Conservation (phyloP, 2,329 filamentous ascomycete species). For the Lachnellula subtilissima region DNA sequence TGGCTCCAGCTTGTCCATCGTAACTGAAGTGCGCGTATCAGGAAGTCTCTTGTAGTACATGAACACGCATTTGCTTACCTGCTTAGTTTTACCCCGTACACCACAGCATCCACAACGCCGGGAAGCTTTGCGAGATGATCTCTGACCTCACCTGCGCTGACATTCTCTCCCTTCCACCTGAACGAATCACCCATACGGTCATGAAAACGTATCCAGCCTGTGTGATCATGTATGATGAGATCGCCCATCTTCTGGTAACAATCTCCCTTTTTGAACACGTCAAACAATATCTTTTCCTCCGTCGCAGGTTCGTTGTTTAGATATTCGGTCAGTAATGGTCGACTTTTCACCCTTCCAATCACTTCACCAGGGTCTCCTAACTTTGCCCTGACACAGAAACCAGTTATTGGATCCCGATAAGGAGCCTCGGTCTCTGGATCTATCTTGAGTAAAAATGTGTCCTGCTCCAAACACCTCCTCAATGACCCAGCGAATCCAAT, state of each 20-base stretch:
- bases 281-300: conserved; percentile 38
- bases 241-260: conserved; percentile 42
- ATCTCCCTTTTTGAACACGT: conserved; percentile 43
- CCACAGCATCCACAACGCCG: conserved; percentile 39
- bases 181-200: conserved; percentile 50
- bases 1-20: conserved; percentile 44
- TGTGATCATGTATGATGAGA: conserved; percentile 36
- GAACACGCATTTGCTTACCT: conserved; percentile 28
- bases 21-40: conserved; percentile 32
- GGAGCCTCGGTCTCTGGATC: conserved; percentile 36
- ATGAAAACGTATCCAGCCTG: conserved; percentile 42
- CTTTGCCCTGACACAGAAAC: conserved; percentile 36
- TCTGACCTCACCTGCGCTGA: conserved; percentile 41
- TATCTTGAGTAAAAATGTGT: conserved; percentile 37
- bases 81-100: conserved; percentile 39
- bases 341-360: conserved; percentile 39
- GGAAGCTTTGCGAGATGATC: conserved; percentile 39
- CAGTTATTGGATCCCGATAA: conserved; percentile 39
- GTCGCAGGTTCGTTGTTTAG: conserved; percentile 38
- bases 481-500: conserved; percentile 40
- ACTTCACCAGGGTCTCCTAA: conserved; percentile 41
- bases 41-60: background rate
- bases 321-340: conserved; percentile 38
- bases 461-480: conserved; percentile 36
- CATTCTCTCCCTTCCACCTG: conserved; percentile 48